Conservation (phyloP, 148 eudicot genomes). For the Rhododendron griersonianum region DNA sequence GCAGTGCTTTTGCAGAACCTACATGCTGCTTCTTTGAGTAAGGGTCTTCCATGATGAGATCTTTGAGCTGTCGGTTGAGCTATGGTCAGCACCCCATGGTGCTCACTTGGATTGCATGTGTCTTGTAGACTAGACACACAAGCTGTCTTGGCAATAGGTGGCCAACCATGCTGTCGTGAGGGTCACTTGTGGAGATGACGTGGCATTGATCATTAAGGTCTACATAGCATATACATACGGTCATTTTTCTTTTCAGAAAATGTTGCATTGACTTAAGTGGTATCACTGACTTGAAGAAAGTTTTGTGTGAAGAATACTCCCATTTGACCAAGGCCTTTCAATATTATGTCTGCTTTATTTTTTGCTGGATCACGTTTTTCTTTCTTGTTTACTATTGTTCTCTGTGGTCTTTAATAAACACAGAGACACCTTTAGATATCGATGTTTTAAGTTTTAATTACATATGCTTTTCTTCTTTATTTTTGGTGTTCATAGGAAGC, state of each 20-base stretch:
- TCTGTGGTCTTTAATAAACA: neutral
- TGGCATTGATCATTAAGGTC: neutral
- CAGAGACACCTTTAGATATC: neutral
- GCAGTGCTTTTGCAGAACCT: neutral
- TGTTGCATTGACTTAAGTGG: neutral
- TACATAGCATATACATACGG: neutral
- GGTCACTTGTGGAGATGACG: neutral
- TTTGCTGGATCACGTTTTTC: neutral
- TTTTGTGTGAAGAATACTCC: neutral
- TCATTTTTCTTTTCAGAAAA: neutral
- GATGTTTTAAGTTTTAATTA: neutral
- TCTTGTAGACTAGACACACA: neutral
- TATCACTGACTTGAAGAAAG: neutral
- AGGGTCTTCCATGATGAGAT: neutral
- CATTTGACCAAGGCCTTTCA: neutral
- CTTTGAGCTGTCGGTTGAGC: neutral
- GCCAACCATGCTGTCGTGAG: neutral
- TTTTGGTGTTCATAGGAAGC: slow-evolving; percentile 29
- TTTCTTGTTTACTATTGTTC: neutral
- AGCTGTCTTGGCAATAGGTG: neutral
- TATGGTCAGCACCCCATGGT: neutral
- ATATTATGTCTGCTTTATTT: neutral
- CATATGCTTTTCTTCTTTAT: neutral
- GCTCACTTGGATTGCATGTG: neutral
- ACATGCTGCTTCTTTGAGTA: neutral